Base-by-base conservation (phyloP, 345 rosid species). In the Trapa bicornis region DNA sequence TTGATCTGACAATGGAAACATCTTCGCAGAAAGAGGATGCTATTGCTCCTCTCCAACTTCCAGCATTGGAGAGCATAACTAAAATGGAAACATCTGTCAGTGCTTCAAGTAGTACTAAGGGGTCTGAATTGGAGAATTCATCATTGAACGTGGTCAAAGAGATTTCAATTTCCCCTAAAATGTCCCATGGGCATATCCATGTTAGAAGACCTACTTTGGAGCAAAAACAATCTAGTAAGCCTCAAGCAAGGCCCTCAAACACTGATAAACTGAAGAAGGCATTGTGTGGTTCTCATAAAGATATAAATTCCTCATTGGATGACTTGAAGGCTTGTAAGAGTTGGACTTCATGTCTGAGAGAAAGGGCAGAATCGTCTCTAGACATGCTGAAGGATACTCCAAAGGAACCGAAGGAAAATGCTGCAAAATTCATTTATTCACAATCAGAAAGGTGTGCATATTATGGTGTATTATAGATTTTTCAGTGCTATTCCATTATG, bases 341-440 rank as follows among this genome's bases (percentile, higher is more conserved):
- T 83, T 82, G 77, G 50, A 61, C 65, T 69, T 45, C 70, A 47
- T 75, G 75, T 42, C 87, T 82, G 78, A 89, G 75, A 80, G 75
- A 64, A 68, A 80, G 68, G 75, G 61, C 79, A 58, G 73, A 71
- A 73, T 63, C 81, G 41, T 78, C 83, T 71, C 84, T 77, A 66
- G 96, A 84, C 65, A 81, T 79, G 64, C 74, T 72, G 37, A 84
- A 81, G 73, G 71, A 69, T 72, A 70, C 79, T 66, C 86, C 86
- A 37, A 87, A 81, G 76, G 75, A 77, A 70, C 67, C 73, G 50
- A 47, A 56, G 14, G 92, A 82, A 67, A 73, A 77, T 67, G 76
- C 76, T 72, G 65, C 61, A 65, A 86, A 77, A 80, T 75, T 72
- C 65, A 66, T 67, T 58, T 71, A 70, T n/a, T 70, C 69, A 29